Percentiles rank a stretch among this genome's conserved stretches.
These are phyloP conservation scores for Pinguiococcus pyrenoidosus DNA, from an alignment of 108 stramenopile genomes.

Conservation along the genomic window DNA sequence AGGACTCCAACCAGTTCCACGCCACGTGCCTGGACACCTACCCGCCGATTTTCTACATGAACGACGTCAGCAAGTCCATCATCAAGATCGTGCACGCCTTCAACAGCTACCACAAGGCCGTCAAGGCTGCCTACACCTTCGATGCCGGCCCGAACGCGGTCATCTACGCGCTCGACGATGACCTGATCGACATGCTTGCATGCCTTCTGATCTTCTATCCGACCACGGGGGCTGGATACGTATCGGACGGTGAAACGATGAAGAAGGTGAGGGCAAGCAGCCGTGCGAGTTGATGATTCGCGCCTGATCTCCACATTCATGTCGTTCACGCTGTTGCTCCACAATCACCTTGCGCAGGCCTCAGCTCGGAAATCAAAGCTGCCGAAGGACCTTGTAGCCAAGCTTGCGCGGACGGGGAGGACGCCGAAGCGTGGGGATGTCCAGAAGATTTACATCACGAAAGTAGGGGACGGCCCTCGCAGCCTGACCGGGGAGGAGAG, in stretches of 20 bases:
- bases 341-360: neutral
- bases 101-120: conserved; percentile 45
- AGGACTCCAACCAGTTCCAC: conserved; percentile 94
- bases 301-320: too few relatives aligned
- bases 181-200: conserved; percentile 20
- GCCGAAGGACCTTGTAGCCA: conserved; percentile 7
- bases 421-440: conserved; percentile 12
- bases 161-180: conserved; percentile 24
- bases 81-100: conserved; percentile 17
- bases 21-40: conserved; percentile 95
- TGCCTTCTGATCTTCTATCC: conserved; percentile 14
- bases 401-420: conserved; percentile 17
- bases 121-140: conserved; percentile 90
- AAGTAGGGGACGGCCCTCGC: conserved; percentile 11
- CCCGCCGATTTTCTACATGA: conserved; percentile 99
- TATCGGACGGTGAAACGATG: neutral
- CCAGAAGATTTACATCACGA: conserved; percentile 18
- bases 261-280: neutral
- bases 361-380: conserved; percentile 3
- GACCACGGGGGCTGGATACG: neutral
- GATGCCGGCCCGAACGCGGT: conserved; percentile 99
- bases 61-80: conserved; percentile 48
- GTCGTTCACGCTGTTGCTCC: too few relatives aligned
- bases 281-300: too few relatives aligned
- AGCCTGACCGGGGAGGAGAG: conserved; percentile 12